Conservation (phyloP, 805 yeast species). For the Groenewaldozyma tartarivorans region DNA sequence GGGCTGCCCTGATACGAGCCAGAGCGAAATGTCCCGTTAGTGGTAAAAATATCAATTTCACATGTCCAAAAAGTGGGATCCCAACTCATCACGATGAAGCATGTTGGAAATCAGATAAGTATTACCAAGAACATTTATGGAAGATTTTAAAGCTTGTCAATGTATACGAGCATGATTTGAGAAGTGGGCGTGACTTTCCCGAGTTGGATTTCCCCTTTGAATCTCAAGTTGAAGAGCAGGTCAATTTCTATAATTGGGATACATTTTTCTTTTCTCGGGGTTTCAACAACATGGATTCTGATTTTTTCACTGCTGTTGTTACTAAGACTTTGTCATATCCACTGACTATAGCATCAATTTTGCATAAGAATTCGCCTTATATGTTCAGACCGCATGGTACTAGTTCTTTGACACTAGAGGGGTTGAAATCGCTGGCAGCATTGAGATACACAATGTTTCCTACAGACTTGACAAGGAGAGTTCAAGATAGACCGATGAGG, state of each 20-base stretch:
- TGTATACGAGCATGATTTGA: slow-evolving; percentile 85
- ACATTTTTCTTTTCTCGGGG: slow-evolving; percentile 85
- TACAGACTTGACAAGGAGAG: slow-evolving; percentile 41
- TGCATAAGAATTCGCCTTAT: slow-evolving; percentile 84
- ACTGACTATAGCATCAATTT: slow-evolving; percentile 70
- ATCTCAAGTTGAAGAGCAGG: slow-evolving; percentile 61
- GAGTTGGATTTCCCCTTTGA: slow-evolving; percentile 88
- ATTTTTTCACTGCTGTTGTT: slow-evolving; percentile 89
- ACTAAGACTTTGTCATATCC: slow-evolving; percentile 94
- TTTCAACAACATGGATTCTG: slow-evolving; percentile 93
- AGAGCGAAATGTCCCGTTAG: slow-evolving; percentile 90
- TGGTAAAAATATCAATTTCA: slow-evolving; percentile 62
- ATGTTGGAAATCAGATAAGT: slow-evolving; percentile 77
- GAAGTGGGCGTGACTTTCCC: slow-evolving; percentile 90
- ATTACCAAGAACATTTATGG: slow-evolving; percentile 61
- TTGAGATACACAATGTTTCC: slow-evolving; percentile 85
- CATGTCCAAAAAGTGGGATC: slow-evolving; percentile 90
- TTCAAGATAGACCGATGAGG: slow-evolving; percentile 82
- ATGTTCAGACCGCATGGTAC: slow-evolving; percentile 64
- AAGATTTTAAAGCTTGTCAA: slow-evolving; percentile 78
- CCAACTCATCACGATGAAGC: slow-evolving; percentile 90
- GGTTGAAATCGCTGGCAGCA: slow-evolving; percentile 88
- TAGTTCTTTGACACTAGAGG: slow-evolving; percentile 73
- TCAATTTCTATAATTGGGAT: slow-evolving; percentile 85
- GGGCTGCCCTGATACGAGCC: slow-evolving; percentile 86